phyloP scores from a whole-genome alignment of 805 yeast species.

The Candida ficus region DNA sequence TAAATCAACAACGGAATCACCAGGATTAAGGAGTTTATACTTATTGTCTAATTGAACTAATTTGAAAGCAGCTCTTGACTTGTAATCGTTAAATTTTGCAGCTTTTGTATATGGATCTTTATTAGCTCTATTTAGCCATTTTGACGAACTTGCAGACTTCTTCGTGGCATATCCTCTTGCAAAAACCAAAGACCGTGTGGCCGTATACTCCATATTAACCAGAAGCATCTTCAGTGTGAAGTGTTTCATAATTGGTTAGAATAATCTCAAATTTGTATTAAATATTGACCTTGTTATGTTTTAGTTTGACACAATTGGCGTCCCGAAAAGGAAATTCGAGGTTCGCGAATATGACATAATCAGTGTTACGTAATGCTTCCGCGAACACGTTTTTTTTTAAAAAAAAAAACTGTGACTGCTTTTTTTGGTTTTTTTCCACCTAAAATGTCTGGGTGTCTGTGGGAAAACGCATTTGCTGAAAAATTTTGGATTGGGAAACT shows the following conservation, averaged over 20 bases:
- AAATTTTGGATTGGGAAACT: neutral
- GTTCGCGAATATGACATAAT: neutral
- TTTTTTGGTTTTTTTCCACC: neutral
- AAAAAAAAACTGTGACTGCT: conserved; percentile 14
- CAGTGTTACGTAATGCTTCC: neutral
- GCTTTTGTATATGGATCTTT: conserved; percentile 61
- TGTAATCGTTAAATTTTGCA: conserved; percentile 56
- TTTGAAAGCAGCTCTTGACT: conserved; percentile 91
- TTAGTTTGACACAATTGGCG: conserved; percentile 3
- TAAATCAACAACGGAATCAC: conserved; percentile 69
- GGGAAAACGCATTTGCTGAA: no score
- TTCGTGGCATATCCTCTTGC: conserved; percentile 15
- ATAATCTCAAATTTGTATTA: no score
- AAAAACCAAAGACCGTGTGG: conserved; percentile 1
- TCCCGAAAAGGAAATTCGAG: neutral
- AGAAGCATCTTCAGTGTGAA: neutral
- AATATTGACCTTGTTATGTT: neutral
- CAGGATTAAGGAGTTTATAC: conserved; percentile 50
- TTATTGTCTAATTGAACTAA: conserved; percentile 67
- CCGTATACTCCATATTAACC: neutral
- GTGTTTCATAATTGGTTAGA: neutral
- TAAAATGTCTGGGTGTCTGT: conserved; percentile 4
- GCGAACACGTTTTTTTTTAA: no score
- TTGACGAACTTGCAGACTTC: conserved; percentile 47
- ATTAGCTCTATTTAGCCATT: conserved; percentile 73